Base-by-base conservation (phyloP, 2,329 filamentous ascomycete species). In the Fusarium sp. region DNA sequence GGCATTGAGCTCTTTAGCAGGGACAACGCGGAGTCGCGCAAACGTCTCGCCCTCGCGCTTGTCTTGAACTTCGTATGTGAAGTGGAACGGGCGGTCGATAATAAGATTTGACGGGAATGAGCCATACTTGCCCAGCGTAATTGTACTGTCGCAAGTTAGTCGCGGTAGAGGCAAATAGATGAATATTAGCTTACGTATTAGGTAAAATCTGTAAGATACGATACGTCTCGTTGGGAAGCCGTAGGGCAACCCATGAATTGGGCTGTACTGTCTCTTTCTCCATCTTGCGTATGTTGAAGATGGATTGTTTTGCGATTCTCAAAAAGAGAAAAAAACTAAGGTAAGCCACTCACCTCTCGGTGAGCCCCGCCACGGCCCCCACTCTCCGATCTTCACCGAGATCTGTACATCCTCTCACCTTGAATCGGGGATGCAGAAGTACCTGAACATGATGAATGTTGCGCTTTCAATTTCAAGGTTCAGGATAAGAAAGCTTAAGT, bases 111-210 rank as follows among this genome's bases (percentile, higher is more conserved):
- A 89, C 17, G 93, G 91, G 76, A 99, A 97, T 3, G 89, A 88
- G 67, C 96, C 96, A 77, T 96, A 97, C 86, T 97, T 98, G 56
- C 94, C 94, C 32, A 98, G 84, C 3, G 92, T 93, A 68, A 98
- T 91, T 43, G 88, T 92, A 39, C 94, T 97, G 72, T 38, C 76
- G 62, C 74, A 52, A 39, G 69, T 77, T 62, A 75, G 73, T 65
- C 60, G 61, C 36, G 50, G 39, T 38, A 42, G 14, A 30, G 54
- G 21, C 14, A 28, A 23, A 59, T 44, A 20, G 48, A 28, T 19
- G 45, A 43, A 20, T 34, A 56, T 48, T 51, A 45, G 65, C 77
- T 66, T 78, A 90, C 88, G 87, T 89, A 73, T 90, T 87, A 17
- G 88, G 88, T 4, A 80, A 73, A 19, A 88, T 79, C 74, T 89